Percentiles rank a stretch among this genome's conserved stretches.
phyloP scores from a whole-genome alignment of 371 early-diverging fungal species.

The Conidiobolus incongruus region DNA sequence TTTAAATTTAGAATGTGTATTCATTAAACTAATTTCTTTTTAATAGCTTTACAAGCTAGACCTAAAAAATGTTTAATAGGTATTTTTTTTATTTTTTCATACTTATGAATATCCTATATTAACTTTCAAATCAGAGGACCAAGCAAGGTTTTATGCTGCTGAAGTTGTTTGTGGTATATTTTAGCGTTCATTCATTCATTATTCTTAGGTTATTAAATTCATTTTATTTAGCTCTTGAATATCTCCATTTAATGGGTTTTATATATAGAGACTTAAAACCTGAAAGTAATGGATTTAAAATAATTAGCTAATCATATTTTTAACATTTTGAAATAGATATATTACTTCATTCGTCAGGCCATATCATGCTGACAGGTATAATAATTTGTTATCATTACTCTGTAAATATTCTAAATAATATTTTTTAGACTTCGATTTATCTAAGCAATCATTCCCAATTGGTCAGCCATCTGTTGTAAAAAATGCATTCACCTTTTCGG shows the following conservation, averaged over 20 bases:
- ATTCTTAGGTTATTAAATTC: neutral
- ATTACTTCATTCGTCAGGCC: conserved; percentile 77
- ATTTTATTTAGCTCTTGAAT: conserved; percentile 52
- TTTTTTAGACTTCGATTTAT: conserved; percentile 75
- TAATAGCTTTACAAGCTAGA: conserved; percentile 4
- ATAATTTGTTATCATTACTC: neutral
- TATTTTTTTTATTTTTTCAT: no score
- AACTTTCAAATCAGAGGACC: conserved; percentile 29
- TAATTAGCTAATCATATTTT: neutral
- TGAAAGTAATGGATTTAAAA: conserved; percentile 47
- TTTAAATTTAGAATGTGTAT: no score
- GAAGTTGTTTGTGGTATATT: conserved; percentile 52
- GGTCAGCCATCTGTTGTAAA: conserved; percentile 55
- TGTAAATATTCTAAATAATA: neutral
- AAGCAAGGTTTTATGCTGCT: conserved; percentile 91
- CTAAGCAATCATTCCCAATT: conserved; percentile 61
- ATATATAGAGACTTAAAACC: conserved; percentile 98
- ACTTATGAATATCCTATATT: neutral
- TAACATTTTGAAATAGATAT: conserved; percentile 30
- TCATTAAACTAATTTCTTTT: no score
- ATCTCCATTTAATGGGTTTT: conserved; percentile 88
- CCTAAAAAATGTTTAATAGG: conserved; percentile 5
- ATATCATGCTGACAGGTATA: conserved; percentile 71
- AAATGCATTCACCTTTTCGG: conserved; percentile 8
- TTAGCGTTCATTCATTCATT: neutral